Percentiles rank a stretch among this genome's conserved stretches.
Conservation (phyloP, 2,329 filamentous ascomycete species). For the Fusarium compactum region DNA sequence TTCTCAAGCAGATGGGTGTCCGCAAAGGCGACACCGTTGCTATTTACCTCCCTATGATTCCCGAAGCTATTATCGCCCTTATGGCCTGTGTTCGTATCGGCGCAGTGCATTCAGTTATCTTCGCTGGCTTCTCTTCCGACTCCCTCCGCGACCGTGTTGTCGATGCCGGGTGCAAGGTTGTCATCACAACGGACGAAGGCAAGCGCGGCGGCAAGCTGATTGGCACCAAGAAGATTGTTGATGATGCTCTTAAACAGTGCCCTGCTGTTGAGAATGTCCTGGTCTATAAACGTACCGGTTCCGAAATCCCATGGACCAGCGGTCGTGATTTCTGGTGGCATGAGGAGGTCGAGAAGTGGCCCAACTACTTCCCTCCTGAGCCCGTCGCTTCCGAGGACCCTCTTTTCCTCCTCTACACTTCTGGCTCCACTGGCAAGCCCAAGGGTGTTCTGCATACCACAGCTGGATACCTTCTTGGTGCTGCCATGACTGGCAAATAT, state of each 20-base stretch:
- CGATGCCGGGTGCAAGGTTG: slow-evolving; percentile 89
- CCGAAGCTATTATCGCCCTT: slow-evolving; percentile 91
- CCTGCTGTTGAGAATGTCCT: slow-evolving; percentile 87
- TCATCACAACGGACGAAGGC: slow-evolving; percentile 97
- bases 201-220: slow-evolving; percentile 98
- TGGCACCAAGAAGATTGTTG: slow-evolving; percentile 98
- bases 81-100: slow-evolving; percentile 93
- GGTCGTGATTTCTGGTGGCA: slow-evolving; percentile 98
- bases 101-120: slow-evolving; percentile 96
- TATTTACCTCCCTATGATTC: slow-evolving; percentile 98
- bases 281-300: slow-evolving; percentile 94
- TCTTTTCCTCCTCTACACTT: slow-evolving; percentile 97
- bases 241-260: slow-evolving; percentile 96
- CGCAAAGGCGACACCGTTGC: slow-evolving; percentile 97
- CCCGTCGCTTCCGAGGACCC: slow-evolving; percentile 93
- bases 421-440: slow-evolving; percentile 96
- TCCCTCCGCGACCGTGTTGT: slow-evolving; percentile 95
- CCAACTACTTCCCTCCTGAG: slow-evolving; percentile 90
- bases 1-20: slow-evolving; percentile 94
- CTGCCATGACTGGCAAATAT: slow-evolving; percentile 95
- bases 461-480: slow-evolving; percentile 92
- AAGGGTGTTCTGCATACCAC: slow-evolving; percentile 99
- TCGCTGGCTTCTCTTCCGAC: slow-evolving; percentile 96
- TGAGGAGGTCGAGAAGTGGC: slow-evolving; percentile 97
- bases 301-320: slow-evolving; percentile 89